These are phyloP conservation scores for Ambrosia hybrid DNA, from an alignment of 140 eudicot species.

Conservation along the genomic window DNA sequence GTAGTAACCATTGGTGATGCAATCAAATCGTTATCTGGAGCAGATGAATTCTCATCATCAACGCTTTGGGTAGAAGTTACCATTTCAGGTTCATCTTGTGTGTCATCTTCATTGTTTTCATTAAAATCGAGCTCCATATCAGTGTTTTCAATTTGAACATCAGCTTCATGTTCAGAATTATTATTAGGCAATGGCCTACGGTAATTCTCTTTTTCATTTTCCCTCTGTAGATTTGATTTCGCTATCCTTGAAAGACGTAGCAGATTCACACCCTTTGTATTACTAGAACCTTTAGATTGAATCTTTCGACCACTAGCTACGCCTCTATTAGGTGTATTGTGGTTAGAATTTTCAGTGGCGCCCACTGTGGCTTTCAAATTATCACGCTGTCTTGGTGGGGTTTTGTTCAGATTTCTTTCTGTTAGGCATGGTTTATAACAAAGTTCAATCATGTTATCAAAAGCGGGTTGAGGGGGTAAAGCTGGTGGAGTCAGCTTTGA, in stretches of 20 bases:
- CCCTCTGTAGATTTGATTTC: slow-evolving; percentile 79
- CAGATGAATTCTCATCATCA: slow-evolving; percentile 44
- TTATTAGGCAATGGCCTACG: slow-evolving; percentile 81
- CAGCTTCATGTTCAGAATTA: slow-evolving; percentile 68
- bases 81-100: slow-evolving; percentile 71
- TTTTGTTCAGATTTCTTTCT: slow-evolving; percentile 66
- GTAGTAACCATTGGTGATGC: slow-evolving; percentile 38
- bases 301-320: slow-evolving; percentile 54
- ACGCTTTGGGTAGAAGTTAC: slow-evolving; percentile 36
- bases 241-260: slow-evolving; percentile 90
- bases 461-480: slow-evolving; percentile 93
- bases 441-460: slow-evolving; percentile 62
- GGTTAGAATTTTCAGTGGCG: slow-evolving; percentile 51
- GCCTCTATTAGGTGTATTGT: slow-evolving; percentile 61
- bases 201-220: slow-evolving; percentile 94
- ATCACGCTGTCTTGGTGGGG: slow-evolving; percentile 58
- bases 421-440: slow-evolving; percentile 60
- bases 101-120: slow-evolving; percentile 80
- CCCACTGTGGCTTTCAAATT: slow-evolving; percentile 40
- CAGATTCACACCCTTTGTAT: slow-evolving; percentile 66
- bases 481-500: slow-evolving; percentile 50
- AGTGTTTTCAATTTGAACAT: slow-evolving; percentile 79
- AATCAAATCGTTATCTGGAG: no score
- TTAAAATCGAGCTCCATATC: slow-evolving; percentile 98
- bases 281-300: slow-evolving; percentile 37